These are phyloP conservation scores for Neltuma alba DNA, from an alignment of 306 rosid genomes.

Conservation along the genomic window DNA sequence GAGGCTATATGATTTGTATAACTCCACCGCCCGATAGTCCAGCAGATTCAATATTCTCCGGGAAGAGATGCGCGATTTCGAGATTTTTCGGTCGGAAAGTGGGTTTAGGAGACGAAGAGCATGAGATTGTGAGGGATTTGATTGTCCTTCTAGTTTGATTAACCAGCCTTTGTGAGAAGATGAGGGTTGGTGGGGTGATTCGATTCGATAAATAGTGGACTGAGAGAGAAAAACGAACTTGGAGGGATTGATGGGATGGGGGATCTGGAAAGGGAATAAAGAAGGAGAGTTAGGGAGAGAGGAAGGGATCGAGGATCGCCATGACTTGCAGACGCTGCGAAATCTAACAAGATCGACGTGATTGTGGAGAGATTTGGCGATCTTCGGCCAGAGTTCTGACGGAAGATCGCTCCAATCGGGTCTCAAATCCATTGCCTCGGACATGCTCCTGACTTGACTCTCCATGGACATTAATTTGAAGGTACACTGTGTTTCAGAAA, in stretches of 20 bases:
- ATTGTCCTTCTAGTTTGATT: constrained; percentile 45
- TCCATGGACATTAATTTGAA: constrained; percentile 25
- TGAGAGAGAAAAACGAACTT: too few species aligned
- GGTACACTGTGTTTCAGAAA: background rate
- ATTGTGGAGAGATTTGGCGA: constrained; percentile 46
- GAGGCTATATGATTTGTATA: constrained; percentile 45
- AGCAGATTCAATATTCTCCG: constrained; percentile 32
- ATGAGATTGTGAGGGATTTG: constrained; percentile 16
- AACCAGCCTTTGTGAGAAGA: constrained; percentile 38
- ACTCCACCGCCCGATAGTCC: constrained; percentile 36
- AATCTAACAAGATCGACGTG: constrained; percentile 54
- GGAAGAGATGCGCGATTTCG: background rate
- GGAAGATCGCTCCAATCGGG: constrained; percentile 59
- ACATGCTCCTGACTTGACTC: too few species aligned
- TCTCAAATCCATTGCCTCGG: background rate
- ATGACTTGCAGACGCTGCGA: constrained; percentile 63
- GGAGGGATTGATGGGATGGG: constrained; percentile 19
- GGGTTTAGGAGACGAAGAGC: constrained; percentile 43
- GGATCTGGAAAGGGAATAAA: constrained; percentile 40
- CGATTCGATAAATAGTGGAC: constrained; percentile 44
- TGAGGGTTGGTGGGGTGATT: constrained; percentile 13
- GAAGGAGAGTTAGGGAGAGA: constrained; percentile 25
- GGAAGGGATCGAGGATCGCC: constrained; percentile 44
- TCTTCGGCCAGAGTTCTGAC: constrained; percentile 50
- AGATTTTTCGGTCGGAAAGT: constrained; percentile 29